phyloP scores from a whole-genome alignment of 1,284 basidiomycete species.

The Mycosarcoma mackinlayi region DNA sequence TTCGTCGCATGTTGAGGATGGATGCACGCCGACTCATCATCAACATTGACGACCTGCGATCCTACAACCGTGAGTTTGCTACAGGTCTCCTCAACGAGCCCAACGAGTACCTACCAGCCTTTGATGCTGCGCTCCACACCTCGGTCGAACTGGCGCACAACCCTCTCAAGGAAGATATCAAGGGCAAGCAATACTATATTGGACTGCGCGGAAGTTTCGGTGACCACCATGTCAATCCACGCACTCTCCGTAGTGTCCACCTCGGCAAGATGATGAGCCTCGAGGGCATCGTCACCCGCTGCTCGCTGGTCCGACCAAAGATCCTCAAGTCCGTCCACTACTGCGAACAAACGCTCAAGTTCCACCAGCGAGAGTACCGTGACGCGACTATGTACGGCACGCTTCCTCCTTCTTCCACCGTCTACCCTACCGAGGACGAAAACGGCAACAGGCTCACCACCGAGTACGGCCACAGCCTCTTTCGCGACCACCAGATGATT shows the following conservation, averaged over 20 bases:
- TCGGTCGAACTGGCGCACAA: conserved; percentile 83
- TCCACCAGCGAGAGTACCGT: conserved; percentile 90
- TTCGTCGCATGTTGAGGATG: conserved; percentile 83
- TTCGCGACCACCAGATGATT: conserved; percentile 96
- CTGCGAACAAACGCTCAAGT: conserved; percentile 84
- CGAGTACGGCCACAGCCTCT: conserved; percentile 91
- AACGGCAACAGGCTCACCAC: conserved; percentile 87
- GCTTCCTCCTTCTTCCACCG: conserved; percentile 53
- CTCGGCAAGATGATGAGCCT: conserved; percentile 96
- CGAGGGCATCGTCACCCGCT: conserved; percentile 97
- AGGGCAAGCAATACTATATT: conserved; percentile 77
- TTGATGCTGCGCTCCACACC: conserved; percentile 84
- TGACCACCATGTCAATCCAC: conserved; percentile 95
- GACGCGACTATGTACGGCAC: conserved; percentile 93
- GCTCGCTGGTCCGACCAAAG: conserved; percentile 95
- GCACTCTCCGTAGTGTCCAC: conserved; percentile 86
- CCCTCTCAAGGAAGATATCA: conserved; percentile 83
- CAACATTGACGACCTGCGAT: conserved; percentile 95
- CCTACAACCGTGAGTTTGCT: conserved; percentile 80
- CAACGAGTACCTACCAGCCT: conserved; percentile 87
- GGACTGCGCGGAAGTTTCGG: conserved; percentile 99
- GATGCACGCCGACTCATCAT: conserved; percentile 90
- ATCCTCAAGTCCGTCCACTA: conserved; percentile 97
- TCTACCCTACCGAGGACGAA: conserved; percentile 88
- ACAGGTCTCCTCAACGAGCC: conserved; percentile 82